Base-by-base conservation (phyloP, 1,139 yeast genomes). In the Eremothecium gossypii region DNA sequence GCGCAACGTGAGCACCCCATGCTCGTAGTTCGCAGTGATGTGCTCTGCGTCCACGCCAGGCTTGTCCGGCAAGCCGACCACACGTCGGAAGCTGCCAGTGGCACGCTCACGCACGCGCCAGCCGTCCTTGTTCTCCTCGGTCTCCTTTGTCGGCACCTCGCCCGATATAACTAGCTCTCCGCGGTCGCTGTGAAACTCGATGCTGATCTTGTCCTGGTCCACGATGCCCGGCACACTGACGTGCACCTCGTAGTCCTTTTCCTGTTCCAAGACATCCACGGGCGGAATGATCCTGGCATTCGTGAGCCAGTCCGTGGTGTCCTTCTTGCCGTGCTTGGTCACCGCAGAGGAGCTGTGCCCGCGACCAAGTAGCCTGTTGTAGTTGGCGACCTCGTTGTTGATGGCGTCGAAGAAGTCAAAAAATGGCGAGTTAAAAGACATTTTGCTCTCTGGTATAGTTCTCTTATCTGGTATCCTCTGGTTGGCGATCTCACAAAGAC, bases 181-280 rank as follows among this genome's bases (percentile, higher is more conserved):
- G n/a, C n/a, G n/a, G n/a, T n/a, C n/a, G n/a, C n/a, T n/a, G n/a
- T n/a, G n/a, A n/a, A n/a, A n/a, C n/a, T n/a, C n/a, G n/a, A n/a
- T n/a, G n/a, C n/a, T n/a, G n/a, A n/a, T n/a, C n/a, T n/a, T n/a
- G n/a, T n/a, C n/a, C n/a, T n/a, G n/a, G n/a, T n/a, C n/a, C n/a
- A n/a, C n/a, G n/a, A n/a, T n/a, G n/a, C n/a, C n/a, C n/a, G n/a
- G n/a, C n/a, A n/a, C n/a, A n/a, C n/a, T n/a, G n/a, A n/a, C n/a
- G n/a, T n/a, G n/a, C n/a, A n/a, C n/a, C n/a, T n/a, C n/a, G n/a
- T n/a, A n/a, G n/a, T 65, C 64, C 48, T 65, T 66, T 8, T 61
- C 65, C 38, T 65, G 62, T 12, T 69, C 73, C 40, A 68, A 49
- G 33, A 69, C 57, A 48, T 68, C 71, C 30, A 68, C 63, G 12